Base-by-base conservation (phyloP, 257 asterid genomes). In the Leptodermis oblonga region DNA sequence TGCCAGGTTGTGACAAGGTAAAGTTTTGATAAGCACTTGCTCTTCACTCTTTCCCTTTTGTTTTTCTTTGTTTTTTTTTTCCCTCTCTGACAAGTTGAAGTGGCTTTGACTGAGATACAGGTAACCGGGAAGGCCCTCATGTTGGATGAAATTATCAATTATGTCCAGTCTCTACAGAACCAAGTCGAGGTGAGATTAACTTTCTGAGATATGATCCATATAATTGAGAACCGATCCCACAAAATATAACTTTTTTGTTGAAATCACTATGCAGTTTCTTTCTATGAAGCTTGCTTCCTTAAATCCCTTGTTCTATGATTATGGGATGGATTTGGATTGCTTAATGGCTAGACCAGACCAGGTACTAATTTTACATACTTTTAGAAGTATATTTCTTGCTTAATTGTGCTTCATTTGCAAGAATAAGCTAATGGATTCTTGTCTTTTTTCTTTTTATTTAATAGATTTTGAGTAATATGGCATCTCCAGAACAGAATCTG, bases 41-140 rank as follows among this genome's bases (percentile, higher is more conserved):
- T 66, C 65, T 71, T 74, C 7, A 51, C 20, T 54, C 7, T 18
- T 23, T 53, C 25, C 9, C 30, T 22, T 3, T 17, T 8, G 15
- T 56, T 28, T 51, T 76, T 52, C 51, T 49, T 78, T 68, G 33
- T 61, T 26, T 41, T 48, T 25, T 36, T 62, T 22, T 61, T 67
- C 4, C 22, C 76, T 67, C 4, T 28, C 76, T 73, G 81, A 74
- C 80, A 77, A 18, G 41, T 62, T 62, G 65, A 79, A 79, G 82
- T 85, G 85, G 72, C 33, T 73, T 77, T 80, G 76, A 59, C 62
- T 84, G 84, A 73, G 60, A 67, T 45, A 78, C 83, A 90, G 97
- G 92, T 85, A 65, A 87, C 88, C 63, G 97, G 97, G 31, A 91
- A 91, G 95, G 97, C 97, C 90, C 92, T 83, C 76, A 81, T 91